Evolutionary conservation across 108 stramenopile species (phyloP).

Genomic region (Nitzschia palea): DNA sequence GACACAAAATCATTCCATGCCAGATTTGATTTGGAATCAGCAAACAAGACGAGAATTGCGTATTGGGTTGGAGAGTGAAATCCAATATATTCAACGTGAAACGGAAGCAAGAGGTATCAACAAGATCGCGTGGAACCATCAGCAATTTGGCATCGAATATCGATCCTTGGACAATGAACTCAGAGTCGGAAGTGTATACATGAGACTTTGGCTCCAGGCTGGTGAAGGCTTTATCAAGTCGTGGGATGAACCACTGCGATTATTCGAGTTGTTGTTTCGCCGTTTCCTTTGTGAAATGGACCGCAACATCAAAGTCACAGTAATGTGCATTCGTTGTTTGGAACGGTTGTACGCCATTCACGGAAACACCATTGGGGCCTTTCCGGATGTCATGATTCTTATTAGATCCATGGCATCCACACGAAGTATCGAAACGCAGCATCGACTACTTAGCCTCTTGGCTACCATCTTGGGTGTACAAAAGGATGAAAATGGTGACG

Average conservation of each 20-base stretch:
- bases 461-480: constrained; percentile 59
- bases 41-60: constrained; percentile 76
- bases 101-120: constrained; percentile 53
- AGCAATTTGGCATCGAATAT: constrained; percentile 77
- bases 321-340: constrained; percentile 70
- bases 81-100: constrained; percentile 54
- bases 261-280: constrained; percentile 75
- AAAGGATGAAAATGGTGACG: constrained; percentile 35
- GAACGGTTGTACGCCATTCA: constrained; percentile 69
- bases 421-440: constrained; percentile 65
- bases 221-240: constrained; percentile 69
- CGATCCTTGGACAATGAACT: constrained; percentile 68
- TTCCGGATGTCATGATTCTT: constrained; percentile 76
- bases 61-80: constrained; percentile 71
- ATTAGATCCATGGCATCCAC: constrained; percentile 66
- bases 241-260: constrained; percentile 68
- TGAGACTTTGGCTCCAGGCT: constrained; percentile 75
- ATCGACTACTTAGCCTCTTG: constrained; percentile 63
- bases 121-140: constrained; percentile 81
- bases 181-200: constrained; percentile 73
- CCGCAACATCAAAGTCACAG: constrained; percentile 55
- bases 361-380: constrained; percentile 55
- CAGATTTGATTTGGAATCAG: constrained; percentile 86
- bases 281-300: constrained; percentile 77
- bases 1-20: constrained; percentile 67